Conservation (phyloP, 1,284 basidiomycete genomes). For the Trichosporon ovoides region DNA sequence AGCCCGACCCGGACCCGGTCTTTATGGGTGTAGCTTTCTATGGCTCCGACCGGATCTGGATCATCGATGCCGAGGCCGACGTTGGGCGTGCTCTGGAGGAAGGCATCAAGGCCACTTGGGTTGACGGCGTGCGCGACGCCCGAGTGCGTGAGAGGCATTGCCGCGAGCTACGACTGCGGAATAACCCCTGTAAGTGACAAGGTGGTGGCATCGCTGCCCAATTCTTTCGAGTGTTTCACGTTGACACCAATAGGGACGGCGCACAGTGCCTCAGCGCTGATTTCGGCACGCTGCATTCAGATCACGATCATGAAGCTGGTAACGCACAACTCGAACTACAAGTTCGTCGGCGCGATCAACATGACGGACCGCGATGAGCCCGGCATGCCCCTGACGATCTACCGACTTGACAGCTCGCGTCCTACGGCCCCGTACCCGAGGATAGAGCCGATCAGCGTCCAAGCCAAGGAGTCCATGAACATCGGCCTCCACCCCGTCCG, state of each 20-base stretch:
- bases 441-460: constrained; percentile 1
- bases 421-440: neutral
- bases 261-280: constrained; percentile 33
- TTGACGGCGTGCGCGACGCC: constrained; percentile 40
- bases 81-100: constrained; percentile 42
- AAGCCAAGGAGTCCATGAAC: neutral
- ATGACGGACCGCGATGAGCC: constrained; percentile 42
- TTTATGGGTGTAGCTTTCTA: constrained; percentile 45
- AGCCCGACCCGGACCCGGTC: constrained; percentile 42
- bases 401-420: constrained; percentile 16
- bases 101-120: constrained; percentile 41
- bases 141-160: constrained; percentile 41
- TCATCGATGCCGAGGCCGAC: constrained; percentile 45
- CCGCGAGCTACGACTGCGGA: constrained; percentile 38
- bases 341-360: constrained; percentile 37
- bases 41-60: constrained; percentile 42
- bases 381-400: constrained; percentile 42
- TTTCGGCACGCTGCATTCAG: constrained; percentile 41
- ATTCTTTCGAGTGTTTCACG: neutral
- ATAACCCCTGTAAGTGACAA: constrained; percentile 37
- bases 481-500: neutral
- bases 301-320: constrained; percentile 40
- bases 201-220: neutral
- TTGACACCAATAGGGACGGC: constrained; percentile 10
- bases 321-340: constrained; percentile 31